A percentile compares a stretch with the other conserved stretches of the same genome.
phyloP scores from a whole-genome alignment of 208 protist species.

The Acanthamoeba polyphaga region DNA sequence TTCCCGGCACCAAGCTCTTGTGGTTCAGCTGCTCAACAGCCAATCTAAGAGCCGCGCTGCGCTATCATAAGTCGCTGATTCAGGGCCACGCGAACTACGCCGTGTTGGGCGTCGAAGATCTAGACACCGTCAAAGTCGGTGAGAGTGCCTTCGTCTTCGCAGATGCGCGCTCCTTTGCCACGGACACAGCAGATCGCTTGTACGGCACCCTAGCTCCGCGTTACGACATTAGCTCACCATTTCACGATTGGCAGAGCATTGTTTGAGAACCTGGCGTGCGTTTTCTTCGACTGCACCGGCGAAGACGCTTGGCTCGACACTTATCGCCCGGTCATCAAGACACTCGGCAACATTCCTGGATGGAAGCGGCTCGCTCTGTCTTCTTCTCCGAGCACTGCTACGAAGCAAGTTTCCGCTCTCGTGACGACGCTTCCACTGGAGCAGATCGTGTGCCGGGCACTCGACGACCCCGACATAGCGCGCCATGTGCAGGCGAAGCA shows the following conservation, averaged over 20 bases:
- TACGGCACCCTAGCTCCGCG: neutral
- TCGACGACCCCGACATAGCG: neutral
- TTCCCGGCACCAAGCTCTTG: slow-evolving; percentile 33
- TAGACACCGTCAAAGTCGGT: neutral
- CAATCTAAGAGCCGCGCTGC: neutral
- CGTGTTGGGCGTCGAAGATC: neutral
- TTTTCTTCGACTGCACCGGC: slow-evolving; percentile 13
- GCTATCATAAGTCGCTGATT: slow-evolving; percentile 22
- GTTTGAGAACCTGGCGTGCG: neutral
- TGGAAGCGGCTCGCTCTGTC: slow-evolving; percentile 6
- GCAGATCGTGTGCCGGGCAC: slow-evolving; percentile 24
- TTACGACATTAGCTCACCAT: neutral
- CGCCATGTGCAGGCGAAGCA: neutral
- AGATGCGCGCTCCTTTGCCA: neutral
- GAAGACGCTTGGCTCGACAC: neutral
- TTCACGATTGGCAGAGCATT: neutral
- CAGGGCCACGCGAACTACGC: neutral
- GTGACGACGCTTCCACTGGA: neutral
- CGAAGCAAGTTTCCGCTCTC: neutral
- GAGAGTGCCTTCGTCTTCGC: slow-evolving; percentile 11
- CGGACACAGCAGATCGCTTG: neutral
- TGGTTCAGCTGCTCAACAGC: slow-evolving; percentile 9
- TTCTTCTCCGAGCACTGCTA: neutral
- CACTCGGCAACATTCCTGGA: neutral
- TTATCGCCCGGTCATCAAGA: neutral